Evolutionary conservation across 140 eudicot species (phyloP).

Genomic region (Flaveria floridana): DNA sequence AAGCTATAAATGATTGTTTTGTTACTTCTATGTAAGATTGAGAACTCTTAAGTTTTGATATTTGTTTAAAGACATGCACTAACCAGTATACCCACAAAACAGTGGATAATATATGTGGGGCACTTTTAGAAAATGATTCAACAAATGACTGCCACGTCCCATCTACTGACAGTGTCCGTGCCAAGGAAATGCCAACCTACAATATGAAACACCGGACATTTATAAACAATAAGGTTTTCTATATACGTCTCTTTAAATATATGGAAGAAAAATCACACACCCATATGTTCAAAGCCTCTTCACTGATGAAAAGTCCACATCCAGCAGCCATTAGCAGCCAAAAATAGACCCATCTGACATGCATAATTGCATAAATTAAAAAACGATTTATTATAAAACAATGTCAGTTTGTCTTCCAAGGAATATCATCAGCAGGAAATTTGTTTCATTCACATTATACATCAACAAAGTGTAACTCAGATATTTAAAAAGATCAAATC

Average conservation of each 20-base stretch:
- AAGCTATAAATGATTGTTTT: not conserved
- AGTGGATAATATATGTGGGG: conserved; percentile 75
- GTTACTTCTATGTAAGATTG: conserved; percentile 3
- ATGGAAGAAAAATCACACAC: conserved; percentile 44
- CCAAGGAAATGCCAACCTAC: conserved; percentile 79
- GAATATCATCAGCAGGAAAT: conserved; percentile 11
- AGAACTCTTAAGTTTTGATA: not conserved
- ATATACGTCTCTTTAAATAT: not conserved
- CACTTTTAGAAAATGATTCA: conserved; percentile 71
- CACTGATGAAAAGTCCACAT: conserved; percentile 89
- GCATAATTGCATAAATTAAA: conserved; percentile 6
- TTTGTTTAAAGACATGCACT: conserved; percentile 32
- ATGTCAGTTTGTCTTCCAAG: conserved; percentile 12
- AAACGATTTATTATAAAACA: conserved; percentile 10
- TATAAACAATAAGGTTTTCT: not conserved
- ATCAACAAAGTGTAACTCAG: conserved; percentile 4
- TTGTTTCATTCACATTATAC: not conserved
- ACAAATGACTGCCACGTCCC: conserved; percentile 83
- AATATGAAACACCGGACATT: conserved; percentile 22
- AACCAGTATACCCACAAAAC: conserved; percentile 94
- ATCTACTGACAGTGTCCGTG: conserved; percentile 64
- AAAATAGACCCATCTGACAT: conserved; percentile 82
- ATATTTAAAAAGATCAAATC: not conserved
- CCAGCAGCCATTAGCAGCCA: conserved; percentile 98
- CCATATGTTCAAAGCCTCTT: conserved; percentile 98